phyloP scores from a whole-genome alignment of 1,284 basidiomycete species.

The Vanrija humicola region DNA sequence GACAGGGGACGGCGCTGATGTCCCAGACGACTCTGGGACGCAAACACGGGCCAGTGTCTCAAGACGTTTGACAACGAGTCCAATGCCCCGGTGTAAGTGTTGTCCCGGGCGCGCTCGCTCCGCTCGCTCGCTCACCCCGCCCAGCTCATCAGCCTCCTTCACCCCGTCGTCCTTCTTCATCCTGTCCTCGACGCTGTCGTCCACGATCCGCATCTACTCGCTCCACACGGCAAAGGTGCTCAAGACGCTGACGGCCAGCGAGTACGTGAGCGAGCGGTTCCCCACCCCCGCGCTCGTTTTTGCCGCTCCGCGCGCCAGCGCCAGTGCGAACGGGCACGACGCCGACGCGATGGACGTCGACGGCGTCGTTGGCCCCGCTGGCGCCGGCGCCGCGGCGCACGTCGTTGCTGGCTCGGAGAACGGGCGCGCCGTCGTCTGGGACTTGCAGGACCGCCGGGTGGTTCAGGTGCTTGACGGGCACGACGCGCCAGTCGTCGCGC shows the following conservation, averaged over 20 bases:
- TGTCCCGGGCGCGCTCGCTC: neutral
- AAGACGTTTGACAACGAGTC: constrained; percentile 95
- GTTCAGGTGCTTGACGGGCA: constrained; percentile 64
- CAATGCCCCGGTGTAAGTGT: constrained; percentile 77
- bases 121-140: constrained; percentile 12
- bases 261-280: constrained; percentile 29
- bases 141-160: constrained; percentile 56
- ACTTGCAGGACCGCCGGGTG: constrained; percentile 76
- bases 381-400: constrained; percentile 45
- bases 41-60: constrained; percentile 91
- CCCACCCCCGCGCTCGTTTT: constrained; percentile 36
- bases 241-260: constrained; percentile 63
- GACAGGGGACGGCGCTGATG: neutral
- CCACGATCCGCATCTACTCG: constrained; percentile 89
- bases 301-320: constrained; percentile 1
- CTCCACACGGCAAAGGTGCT: constrained; percentile 85
- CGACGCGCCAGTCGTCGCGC: constrained; percentile 33
- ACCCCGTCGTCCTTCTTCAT: constrained; percentile 88
- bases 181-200: constrained; percentile 72
- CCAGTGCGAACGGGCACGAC: constrained; percentile 1
- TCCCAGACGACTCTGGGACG: constrained; percentile 88
- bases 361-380: neutral
- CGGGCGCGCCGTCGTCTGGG: constrained; percentile 81
- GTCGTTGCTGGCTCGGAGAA: constrained; percentile 90
- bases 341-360: constrained; percentile 7